Conservation (phyloP, 352 stramenopile species). For the Pythium diclinum region DNA sequence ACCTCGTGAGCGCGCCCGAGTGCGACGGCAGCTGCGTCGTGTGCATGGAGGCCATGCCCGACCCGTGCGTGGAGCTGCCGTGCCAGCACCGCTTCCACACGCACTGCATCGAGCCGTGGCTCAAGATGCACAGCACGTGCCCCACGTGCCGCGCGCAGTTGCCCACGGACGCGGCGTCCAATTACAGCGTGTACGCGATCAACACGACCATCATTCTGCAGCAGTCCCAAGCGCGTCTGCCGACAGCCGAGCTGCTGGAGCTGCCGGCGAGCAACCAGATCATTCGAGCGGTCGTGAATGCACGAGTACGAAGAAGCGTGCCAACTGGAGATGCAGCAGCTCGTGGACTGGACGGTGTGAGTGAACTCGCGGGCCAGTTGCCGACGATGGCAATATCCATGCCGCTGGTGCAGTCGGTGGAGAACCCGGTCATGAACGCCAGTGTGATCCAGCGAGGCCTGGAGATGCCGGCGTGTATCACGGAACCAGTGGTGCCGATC, state of each 20-base stretch:
- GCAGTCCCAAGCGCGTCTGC: conserved; percentile 77
- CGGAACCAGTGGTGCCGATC: conserved; percentile 66
- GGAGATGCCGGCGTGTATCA: conserved; percentile 47
- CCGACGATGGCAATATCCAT: conserved; percentile 38
- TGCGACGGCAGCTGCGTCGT: conserved; percentile 56
- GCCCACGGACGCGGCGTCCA: conserved; percentile 76
- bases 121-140: conserved; percentile 85
- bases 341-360: conserved; percentile 1
- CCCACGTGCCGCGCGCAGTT: conserved; percentile 80
- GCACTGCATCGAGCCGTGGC: conserved; percentile 80
- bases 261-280: conserved; percentile 82
- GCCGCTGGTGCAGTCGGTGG: conserved; percentile 46
- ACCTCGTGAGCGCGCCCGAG: conserved; percentile 24
- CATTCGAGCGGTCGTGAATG: conserved; percentile 84
- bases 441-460: conserved; percentile 62
- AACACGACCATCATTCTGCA: conserved; percentile 89
- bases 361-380: conserved; percentile 14
- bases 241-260: conserved; percentile 71
- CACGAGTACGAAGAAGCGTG: conserved; percentile 65
- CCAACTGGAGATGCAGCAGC: conserved; percentile 13
- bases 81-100: conserved; percentile 82
- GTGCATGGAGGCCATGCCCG: conserved; percentile 73
- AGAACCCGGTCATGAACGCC: conserved; percentile 74
- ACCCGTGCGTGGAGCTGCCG: conserved; percentile 58
- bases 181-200: conserved; percentile 88